Evolutionary conservation across 768 basidiomycete species (phyloP).

Genomic region (Suillus subalutaceus): DNA sequence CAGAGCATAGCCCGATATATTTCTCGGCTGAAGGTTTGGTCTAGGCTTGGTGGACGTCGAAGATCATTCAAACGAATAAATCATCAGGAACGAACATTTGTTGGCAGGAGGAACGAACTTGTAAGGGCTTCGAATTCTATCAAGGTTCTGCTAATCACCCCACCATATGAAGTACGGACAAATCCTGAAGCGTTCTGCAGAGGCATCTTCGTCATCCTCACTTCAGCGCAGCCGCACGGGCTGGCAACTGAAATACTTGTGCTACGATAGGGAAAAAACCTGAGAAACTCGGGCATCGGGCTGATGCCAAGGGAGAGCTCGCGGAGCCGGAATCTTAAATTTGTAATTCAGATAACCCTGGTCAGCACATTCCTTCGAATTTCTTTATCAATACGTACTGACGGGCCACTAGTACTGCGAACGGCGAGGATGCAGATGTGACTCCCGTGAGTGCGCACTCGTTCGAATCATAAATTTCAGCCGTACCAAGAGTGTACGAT

Average conservation of each 20-base stretch:
- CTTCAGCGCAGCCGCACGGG: neutral
- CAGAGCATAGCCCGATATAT: neutral
- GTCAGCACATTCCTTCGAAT: too few species aligned
- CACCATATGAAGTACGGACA: neutral
- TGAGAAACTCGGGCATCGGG: neutral
- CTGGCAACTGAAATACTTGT: neutral
- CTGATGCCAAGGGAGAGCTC: too few species aligned
- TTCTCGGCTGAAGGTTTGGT: neutral
- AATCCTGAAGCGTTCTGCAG: neutral
- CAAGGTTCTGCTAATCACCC: neutral
- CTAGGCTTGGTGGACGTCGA: neutral
- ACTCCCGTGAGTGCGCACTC: neutral
- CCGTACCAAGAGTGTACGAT: neutral
- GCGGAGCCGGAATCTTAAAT: too few species aligned
- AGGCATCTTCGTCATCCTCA: neutral
- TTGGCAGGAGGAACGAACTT: neutral
- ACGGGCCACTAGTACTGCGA: neutral
- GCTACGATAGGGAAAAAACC: too few species aligned
- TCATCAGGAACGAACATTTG: neutral
- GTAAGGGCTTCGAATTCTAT: neutral
- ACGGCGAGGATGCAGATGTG: neutral
- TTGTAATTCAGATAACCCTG: too few species aligned
- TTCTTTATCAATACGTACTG: neutral
- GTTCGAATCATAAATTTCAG: neutral
- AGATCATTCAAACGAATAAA: neutral